Evolutionary conservation across 805 yeast species (phyloP).

Genomic region (Ogataea philodendri): DNA sequence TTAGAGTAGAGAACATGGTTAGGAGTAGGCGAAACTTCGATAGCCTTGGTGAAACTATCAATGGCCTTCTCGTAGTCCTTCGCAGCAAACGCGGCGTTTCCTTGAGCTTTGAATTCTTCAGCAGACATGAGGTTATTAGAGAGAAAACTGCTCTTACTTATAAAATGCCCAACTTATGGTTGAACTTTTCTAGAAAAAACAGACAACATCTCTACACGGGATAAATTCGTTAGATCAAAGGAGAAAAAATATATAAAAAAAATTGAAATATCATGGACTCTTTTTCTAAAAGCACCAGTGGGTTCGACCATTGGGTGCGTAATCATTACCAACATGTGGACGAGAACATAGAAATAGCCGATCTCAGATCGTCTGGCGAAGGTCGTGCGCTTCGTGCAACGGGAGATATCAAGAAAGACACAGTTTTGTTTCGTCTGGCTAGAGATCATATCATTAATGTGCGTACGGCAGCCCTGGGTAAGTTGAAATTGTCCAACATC

Average conservation of each 20-base stretch:
- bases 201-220: constrained; percentile 12
- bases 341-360: constrained; percentile 56
- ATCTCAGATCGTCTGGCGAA: constrained; percentile 55
- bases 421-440: constrained; percentile 69
- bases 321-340: constrained; percentile 47
- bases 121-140: constrained; percentile 45
- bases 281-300: constrained; percentile 34
- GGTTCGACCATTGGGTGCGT: constrained; percentile 46
- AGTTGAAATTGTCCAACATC: constrained; percentile 33
- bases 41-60: constrained; percentile 80
- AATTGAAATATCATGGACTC: constrained; percentile 5
- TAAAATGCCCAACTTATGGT: constrained; percentile 10
- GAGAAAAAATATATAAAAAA: constrained; percentile 5
- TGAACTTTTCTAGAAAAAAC: constrained; percentile 16
- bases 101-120: constrained; percentile 83
- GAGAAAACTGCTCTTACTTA: constrained; percentile 6
- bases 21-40: constrained; percentile 74
- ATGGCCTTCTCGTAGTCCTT: constrained; percentile 81
- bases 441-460: constrained; percentile 54
- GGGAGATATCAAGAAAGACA: constrained; percentile 59
- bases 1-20: constrained; percentile 93
- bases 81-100: constrained; percentile 88
- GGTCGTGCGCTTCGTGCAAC: constrained; percentile 78
- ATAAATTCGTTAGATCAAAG: no score
- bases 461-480: constrained; percentile 49